Conservation (phyloP, 306 rosid species). For the Vicia faba region DNA sequence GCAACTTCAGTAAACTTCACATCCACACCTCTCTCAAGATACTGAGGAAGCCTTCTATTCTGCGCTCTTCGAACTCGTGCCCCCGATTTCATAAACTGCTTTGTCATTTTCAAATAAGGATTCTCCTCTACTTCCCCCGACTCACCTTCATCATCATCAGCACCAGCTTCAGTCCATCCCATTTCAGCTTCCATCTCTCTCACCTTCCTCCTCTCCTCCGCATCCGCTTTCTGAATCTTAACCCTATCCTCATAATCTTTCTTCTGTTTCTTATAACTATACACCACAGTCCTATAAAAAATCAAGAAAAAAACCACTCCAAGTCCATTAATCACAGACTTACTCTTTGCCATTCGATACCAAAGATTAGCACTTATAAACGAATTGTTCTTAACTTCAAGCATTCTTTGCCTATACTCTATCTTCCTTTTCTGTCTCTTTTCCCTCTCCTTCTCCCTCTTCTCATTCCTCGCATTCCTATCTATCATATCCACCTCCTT, state of each 20-base stretch:
- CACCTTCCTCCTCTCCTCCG: slow-evolving; percentile 89
- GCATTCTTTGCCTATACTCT: slow-evolving; percentile 53
- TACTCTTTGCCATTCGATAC: slow-evolving; percentile 58
- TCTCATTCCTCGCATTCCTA: slow-evolving; percentile 48
- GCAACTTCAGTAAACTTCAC: slow-evolving; percentile 96
- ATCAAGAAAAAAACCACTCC: slow-evolving; percentile 72
- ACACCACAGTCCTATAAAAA: slow-evolving; percentile 84
- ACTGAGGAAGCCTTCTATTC: slow-evolving; percentile 77
- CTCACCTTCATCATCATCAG: slow-evolving; percentile 63
- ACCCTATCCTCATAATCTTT: slow-evolving; percentile 92
- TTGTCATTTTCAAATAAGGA: slow-evolving; percentile 83
- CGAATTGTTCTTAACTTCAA: slow-evolving; percentile 43
- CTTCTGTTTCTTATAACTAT: slow-evolving; percentile 83
- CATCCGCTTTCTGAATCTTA: slow-evolving; percentile 91
- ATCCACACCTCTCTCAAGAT: slow-evolving; percentile 90
- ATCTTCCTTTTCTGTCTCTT: slow-evolving; percentile 52
- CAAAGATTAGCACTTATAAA: slow-evolving; percentile 53
- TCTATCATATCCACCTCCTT: slow-evolving; percentile 60
- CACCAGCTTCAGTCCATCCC: slow-evolving; percentile 56
- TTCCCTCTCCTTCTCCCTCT: slow-evolving; percentile 61
- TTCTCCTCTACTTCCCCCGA: slow-evolving; percentile 74
- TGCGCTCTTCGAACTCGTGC: slow-evolving; percentile 85
- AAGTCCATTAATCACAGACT: slow-evolving; percentile 53
- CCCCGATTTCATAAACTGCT: slow-evolving; percentile 96
- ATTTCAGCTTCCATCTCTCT: slow-evolving; percentile 70